Evolutionary conservation across 192 early-diverging fungal species (phyloP).

Genomic region (Umbelopsis ramanniana): DNA sequence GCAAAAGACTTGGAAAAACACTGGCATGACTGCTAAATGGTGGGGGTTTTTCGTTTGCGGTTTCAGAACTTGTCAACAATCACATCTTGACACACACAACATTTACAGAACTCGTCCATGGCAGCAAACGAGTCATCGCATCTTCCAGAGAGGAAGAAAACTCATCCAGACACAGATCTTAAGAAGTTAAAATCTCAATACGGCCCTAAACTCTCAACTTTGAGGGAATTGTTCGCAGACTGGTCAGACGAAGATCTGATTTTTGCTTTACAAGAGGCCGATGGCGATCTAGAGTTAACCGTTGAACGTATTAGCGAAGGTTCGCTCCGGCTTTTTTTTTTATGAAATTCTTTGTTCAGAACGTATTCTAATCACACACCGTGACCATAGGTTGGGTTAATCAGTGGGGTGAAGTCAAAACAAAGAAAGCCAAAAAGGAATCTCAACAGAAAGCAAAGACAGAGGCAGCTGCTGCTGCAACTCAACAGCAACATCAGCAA

Average conservation of each 20-base stretch:
- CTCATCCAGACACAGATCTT: constrained; percentile 47
- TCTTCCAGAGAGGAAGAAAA: constrained; percentile 16
- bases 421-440: constrained; percentile 67
- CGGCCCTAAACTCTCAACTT: constrained; percentile 60
- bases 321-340: constrained; percentile 27
- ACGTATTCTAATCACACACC: constrained; percentile 14
- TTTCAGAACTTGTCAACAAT: constrained; percentile 22
- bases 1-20: constrained; percentile 1
- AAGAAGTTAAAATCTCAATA: constrained; percentile 72
- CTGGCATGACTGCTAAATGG: constrained; percentile 12
- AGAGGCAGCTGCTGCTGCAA: constrained; percentile 22
- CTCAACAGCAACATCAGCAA: constrained; percentile 18
- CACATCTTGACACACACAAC: constrained; percentile 24
- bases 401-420: constrained; percentile 90
- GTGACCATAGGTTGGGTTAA: constrained; percentile 66
- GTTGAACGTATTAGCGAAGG: constrained; percentile 84
- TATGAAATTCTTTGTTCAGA: neutral
- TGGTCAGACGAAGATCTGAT: constrained; percentile 94
- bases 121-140: constrained; percentile 23
- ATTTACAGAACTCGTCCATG: constrained; percentile 21
- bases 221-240: constrained; percentile 78
- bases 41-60: constrained; percentile 11
- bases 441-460: constrained; percentile 55
- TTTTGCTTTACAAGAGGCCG: constrained; percentile 82
- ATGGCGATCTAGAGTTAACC: constrained; percentile 83